Percentiles rank a stretch among this genome's conserved stretches.
phyloP scores from a whole-genome alignment of 306 rosid species.

The Quercus glauca region DNA sequence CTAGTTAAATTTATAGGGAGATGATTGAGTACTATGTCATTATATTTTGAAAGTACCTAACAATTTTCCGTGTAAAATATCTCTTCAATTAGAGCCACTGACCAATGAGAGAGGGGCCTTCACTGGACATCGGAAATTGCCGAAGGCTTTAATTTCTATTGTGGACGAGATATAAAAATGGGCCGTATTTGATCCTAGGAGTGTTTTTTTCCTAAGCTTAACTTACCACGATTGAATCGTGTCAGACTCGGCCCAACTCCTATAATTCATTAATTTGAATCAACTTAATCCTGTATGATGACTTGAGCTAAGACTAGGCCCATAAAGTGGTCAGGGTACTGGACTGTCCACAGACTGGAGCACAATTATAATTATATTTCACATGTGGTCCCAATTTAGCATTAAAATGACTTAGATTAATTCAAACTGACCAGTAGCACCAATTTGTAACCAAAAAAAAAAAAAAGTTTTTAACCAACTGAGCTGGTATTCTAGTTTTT shows the following conservation, averaged over 20 bases:
- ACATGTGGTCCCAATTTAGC: too few species aligned
- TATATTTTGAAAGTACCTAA: fast-evolving
- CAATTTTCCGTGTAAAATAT: too few species aligned
- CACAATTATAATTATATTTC: too few species aligned
- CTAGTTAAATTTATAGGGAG: too few species aligned
- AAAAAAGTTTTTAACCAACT: too few species aligned
- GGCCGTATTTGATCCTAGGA: background rate
- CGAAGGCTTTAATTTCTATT: background rate
- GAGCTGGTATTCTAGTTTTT: too few species aligned
- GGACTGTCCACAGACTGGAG: background rate
- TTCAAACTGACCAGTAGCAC: too few species aligned
- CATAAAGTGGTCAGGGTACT: background rate
- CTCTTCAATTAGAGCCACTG: background rate
- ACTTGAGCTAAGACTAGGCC: background rate
- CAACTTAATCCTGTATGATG: background rate
- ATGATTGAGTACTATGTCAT: too few species aligned
- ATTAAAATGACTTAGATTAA: too few species aligned
- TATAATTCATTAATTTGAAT: background rate
- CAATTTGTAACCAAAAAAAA: too few species aligned
- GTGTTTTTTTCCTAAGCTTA: background rate
- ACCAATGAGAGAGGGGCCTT: background rate
- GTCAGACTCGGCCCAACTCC: background rate
- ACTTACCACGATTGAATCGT: background rate
- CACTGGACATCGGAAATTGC: background rate
- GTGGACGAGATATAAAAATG: background rate